A percentile compares a stretch with the other conserved stretches of the same genome.
Conservation (phyloP, 805 yeast species). For the Starmerella bacillaris region DNA sequence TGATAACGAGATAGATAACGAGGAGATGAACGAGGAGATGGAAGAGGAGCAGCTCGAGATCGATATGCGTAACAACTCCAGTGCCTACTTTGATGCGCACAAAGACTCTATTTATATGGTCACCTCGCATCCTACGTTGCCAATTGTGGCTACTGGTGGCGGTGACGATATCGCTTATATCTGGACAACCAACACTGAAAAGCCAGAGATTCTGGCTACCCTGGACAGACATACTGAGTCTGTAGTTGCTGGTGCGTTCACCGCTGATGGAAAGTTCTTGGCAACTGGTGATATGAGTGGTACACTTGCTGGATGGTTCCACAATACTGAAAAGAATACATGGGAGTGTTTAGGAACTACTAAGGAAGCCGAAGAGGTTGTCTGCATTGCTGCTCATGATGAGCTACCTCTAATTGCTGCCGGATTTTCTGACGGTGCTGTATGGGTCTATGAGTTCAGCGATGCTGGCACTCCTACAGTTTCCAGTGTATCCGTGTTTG, state of each 20-base stretch:
- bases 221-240: slow-evolving; percentile 74
- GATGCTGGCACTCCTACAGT: slow-evolving; percentile 20
- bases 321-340: slow-evolving; percentile 57
- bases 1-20: slow-evolving; percentile 26
- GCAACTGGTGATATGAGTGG: slow-evolving; percentile 95
- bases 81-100: slow-evolving; percentile 77
- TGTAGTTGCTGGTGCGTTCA: slow-evolving; percentile 67
- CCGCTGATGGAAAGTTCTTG: slow-evolving; percentile 60
- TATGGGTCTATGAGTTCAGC: slow-evolving; percentile 74
- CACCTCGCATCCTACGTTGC: slow-evolving; percentile 68
- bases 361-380: slow-evolving; percentile 79
- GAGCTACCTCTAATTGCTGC: slow-evolving; percentile 62
- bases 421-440: slow-evolving; percentile 72
- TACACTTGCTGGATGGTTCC: slow-evolving; percentile 52
- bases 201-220: slow-evolving; percentile 63
- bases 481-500: slow-evolving; percentile 18
- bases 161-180: slow-evolving; percentile 79
- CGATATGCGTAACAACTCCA: slow-evolving; percentile 78
- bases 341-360: slow-evolving; percentile 58
- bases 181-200: slow-evolving; percentile 70
- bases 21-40: slow-evolving; percentile 19
- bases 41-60: slow-evolving; percentile 45
- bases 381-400: slow-evolving; percentile 73
- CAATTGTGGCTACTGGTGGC: slow-evolving; percentile 79
- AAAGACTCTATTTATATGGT: slow-evolving; percentile 70